Evolutionary conservation across 2,329 filamentous ascomycete genomes (phyloP).

Genomic region (Bipolaris cookei): DNA sequence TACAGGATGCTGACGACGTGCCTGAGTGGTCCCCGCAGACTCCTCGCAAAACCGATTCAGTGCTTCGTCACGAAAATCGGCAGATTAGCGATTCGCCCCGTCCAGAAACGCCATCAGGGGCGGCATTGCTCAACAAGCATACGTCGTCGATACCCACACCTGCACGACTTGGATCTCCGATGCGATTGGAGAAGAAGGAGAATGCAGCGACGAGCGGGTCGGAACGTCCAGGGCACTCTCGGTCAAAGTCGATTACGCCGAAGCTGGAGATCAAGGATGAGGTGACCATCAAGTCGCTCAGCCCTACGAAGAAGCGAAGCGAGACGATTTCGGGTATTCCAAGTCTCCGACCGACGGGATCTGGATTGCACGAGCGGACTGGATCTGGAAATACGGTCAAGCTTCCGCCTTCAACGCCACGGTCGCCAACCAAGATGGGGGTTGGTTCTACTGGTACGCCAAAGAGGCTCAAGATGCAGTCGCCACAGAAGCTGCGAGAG

Average conservation of each 20-base stretch:
- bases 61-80: slow-evolving; percentile 26
- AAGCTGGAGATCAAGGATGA: slow-evolving; percentile 40
- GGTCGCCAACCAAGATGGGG: slow-evolving; percentile 38
- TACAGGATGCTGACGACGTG: slow-evolving; percentile 64
- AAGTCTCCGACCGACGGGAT: slow-evolving; percentile 51
- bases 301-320: slow-evolving; percentile 53
- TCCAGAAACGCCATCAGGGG: slow-evolving; percentile 39
- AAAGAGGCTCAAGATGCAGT: slow-evolving; percentile 59
- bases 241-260: slow-evolving; percentile 32
- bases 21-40: slow-evolving; percentile 50
- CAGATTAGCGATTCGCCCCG: slow-evolving; percentile 40
- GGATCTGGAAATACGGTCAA: slow-evolving; percentile 63
- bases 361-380: slow-evolving; percentile 58
- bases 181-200: slow-evolving; percentile 48
- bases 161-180: slow-evolving; percentile 53
- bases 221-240: slow-evolving; percentile 32
- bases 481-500: slow-evolving; percentile 74
- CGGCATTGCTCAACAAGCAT: slow-evolving; percentile 46
- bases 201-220: slow-evolving; percentile 47
- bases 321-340: slow-evolving; percentile 59
- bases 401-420: slow-evolving; percentile 58
- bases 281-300: slow-evolving; percentile 48
- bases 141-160: slow-evolving; percentile 49
- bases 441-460: slow-evolving; percentile 28
- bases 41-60: slow-evolving; percentile 40